Conservation (phyloP, 2,329 filamentous ascomycete species). For the Aspergillus novoparasiticus region DNA sequence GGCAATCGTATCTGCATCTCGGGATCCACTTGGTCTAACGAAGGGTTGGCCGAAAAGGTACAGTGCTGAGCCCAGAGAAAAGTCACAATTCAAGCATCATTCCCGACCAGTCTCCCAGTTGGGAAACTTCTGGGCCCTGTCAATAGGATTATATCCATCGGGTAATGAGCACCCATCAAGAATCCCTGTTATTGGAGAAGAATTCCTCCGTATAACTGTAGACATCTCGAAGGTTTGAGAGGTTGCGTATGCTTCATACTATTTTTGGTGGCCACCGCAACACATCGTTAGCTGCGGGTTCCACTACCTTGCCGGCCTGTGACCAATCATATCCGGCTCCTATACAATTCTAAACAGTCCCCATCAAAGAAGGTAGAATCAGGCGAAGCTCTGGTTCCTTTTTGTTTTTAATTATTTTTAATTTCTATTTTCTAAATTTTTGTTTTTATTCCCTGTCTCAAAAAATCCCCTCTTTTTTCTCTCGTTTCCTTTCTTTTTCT, state of each 20-base stretch:
- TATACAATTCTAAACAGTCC: background rate
- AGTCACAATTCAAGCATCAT: background rate
- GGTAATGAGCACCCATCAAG: background rate
- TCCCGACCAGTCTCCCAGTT: background rate
- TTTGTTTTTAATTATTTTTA: background rate
- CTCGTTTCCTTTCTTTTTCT: background rate
- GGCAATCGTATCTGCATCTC: conserved; percentile 9
- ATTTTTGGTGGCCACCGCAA: conserved; percentile 7
- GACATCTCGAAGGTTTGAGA: background rate
- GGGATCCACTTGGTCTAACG: conserved; percentile 3
- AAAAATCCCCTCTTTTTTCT: background rate
- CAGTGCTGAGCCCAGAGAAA: background rate
- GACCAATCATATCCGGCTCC: background rate
- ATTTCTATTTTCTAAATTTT: background rate
- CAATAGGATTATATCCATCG: background rate
- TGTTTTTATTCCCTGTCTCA: background rate
- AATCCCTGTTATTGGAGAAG: background rate
- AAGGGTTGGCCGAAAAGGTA: background rate
- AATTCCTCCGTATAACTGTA: background rate
- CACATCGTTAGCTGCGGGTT: conserved; percentile 10
- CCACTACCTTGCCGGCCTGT: background rate
- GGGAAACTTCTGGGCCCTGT: background rate
- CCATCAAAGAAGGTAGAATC: background rate
- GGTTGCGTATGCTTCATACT: conserved; percentile 12
- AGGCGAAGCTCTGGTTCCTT: background rate